These are phyloP conservation scores for Cystofilobasidium ferigula DNA, from an alignment of 768 basidiomycete species.

Conservation along the genomic window DNA sequence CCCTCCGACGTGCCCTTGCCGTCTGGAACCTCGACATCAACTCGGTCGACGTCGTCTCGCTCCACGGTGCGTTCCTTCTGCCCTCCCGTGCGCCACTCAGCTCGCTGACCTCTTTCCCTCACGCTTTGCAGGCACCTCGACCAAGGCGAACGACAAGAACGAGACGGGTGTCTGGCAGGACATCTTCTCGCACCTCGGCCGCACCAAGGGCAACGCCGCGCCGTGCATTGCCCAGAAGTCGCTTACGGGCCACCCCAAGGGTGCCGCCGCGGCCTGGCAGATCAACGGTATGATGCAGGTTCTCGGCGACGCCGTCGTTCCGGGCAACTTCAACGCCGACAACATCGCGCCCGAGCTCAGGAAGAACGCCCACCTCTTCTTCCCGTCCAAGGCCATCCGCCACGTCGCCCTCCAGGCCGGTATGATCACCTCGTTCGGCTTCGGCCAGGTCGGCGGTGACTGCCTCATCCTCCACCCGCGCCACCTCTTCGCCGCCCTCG, in stretches of 20 bases:
- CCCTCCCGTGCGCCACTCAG: background rate
- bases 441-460: slow-evolving; percentile 55
- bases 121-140: slow-evolving; percentile 35
- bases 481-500: slow-evolving; percentile 72
- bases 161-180: slow-evolving; percentile 96
- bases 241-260: slow-evolving; percentile 93
- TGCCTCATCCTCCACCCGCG: slow-evolving; percentile 81
- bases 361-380: slow-evolving; percentile 79
- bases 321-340: slow-evolving; percentile 95
- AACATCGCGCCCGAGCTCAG: slow-evolving; percentile 64
- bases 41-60: slow-evolving; percentile 30
- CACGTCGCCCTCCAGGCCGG: slow-evolving; percentile 65
- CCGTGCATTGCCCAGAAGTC: slow-evolving; percentile 97
- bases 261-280: slow-evolving; percentile 98
- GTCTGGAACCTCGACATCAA: slow-evolving; percentile 60
- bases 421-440: slow-evolving; percentile 39
- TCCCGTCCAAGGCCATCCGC: slow-evolving; percentile 91
- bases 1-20: slow-evolving; percentile 86
- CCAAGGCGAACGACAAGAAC: slow-evolving; percentile 73
- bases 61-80: slow-evolving; percentile 36
- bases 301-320: slow-evolving; percentile 71
- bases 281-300: slow-evolving; percentile 83
- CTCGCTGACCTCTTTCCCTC: background rate
- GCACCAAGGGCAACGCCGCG: slow-evolving; percentile 89
- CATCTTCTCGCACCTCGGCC: slow-evolving; percentile 74